A percentile compares a stretch with the other conserved stretches of the same genome.
Evolutionary conservation across 805 yeast species (phyloP).

Genomic region (Scheffersomyces stipitis): DNA sequence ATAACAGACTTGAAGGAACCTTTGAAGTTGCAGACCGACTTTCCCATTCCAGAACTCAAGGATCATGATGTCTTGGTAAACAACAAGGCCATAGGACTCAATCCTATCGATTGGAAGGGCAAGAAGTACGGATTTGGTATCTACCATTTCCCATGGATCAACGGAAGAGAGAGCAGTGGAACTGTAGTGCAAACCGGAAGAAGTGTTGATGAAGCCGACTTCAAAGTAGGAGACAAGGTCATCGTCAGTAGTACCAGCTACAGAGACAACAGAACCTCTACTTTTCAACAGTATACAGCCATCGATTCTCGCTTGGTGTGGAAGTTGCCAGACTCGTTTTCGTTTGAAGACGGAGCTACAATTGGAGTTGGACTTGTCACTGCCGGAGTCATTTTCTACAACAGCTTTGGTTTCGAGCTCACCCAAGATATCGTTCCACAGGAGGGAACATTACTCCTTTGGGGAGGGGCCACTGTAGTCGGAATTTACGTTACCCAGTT

Average conservation of each 20-base stretch:
- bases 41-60: slow-evolving; percentile 18
- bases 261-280: slow-evolving; percentile 46
- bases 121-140: slow-evolving; percentile 46
- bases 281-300: slow-evolving; percentile 47
- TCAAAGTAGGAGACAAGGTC: slow-evolving; percentile 36
- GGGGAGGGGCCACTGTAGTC: slow-evolving; percentile 52
- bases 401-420: slow-evolving; percentile 16
- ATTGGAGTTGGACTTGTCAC: slow-evolving; percentile 51
- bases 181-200: slow-evolving; percentile 33
- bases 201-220: slow-evolving; percentile 20
- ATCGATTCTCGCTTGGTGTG: slow-evolving; percentile 46
- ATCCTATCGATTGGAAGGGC: slow-evolving; percentile 53
- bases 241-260: slow-evolving; percentile 48
- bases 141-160: slow-evolving; percentile 50
- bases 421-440: background rate
- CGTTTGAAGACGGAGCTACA: slow-evolving; percentile 42
- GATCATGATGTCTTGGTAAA: slow-evolving; percentile 23
- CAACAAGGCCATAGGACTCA: slow-evolving; percentile 39
- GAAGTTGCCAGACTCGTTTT: slow-evolving; percentile 37
- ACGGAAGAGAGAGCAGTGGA: slow-evolving; percentile 50
- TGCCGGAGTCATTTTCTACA: slow-evolving; percentile 29
- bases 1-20: slow-evolving; percentile 21
- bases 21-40: slow-evolving; percentile 9
- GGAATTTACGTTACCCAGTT: slow-evolving; percentile 45
- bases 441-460: slow-evolving; percentile 29